Conservation (phyloP, 345 rosid genomes). For the Eucalyptus curtisii region DNA sequence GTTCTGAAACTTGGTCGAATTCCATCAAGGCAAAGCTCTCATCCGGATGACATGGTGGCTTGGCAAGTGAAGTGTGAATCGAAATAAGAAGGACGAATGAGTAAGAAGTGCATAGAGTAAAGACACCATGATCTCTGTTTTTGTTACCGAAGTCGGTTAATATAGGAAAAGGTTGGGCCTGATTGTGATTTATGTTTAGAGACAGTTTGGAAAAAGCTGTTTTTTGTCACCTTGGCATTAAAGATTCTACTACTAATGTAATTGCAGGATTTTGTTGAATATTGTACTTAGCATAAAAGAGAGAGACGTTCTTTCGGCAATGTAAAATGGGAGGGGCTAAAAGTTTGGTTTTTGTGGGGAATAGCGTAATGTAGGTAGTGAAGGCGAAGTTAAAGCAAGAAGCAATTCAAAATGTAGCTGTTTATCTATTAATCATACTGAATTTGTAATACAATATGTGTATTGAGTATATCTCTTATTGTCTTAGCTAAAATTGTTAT, state of each 20-base stretch:
- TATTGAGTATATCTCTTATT: background rate
- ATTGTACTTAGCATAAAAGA: background rate
- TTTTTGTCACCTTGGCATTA: background rate
- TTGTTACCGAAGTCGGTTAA: background rate
- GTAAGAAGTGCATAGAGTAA: background rate
- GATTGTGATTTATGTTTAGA: constrained; percentile 5
- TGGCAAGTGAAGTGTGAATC: background rate
- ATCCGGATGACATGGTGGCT: background rate
- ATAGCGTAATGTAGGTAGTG: background rate
- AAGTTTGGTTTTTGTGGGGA: background rate
- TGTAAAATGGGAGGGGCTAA: background rate
- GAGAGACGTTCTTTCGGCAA: background rate
- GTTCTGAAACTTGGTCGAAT: background rate
- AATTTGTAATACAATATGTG: background rate
- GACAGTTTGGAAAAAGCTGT: background rate
- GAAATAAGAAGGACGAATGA: background rate
- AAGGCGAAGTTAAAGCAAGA: too few relatives aligned
- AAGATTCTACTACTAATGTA: background rate
- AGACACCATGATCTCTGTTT: background rate
- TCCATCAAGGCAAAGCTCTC: background rate
- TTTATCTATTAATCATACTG: background rate
- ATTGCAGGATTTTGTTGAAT: background rate
- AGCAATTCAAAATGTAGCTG: background rate
- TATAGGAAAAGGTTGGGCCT: constrained; percentile 38
- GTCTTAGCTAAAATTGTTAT: background rate